Evolutionary conservation across 2,329 filamentous ascomycete species (phyloP).

Genomic region (Tolypocladium tundrense): DNA sequence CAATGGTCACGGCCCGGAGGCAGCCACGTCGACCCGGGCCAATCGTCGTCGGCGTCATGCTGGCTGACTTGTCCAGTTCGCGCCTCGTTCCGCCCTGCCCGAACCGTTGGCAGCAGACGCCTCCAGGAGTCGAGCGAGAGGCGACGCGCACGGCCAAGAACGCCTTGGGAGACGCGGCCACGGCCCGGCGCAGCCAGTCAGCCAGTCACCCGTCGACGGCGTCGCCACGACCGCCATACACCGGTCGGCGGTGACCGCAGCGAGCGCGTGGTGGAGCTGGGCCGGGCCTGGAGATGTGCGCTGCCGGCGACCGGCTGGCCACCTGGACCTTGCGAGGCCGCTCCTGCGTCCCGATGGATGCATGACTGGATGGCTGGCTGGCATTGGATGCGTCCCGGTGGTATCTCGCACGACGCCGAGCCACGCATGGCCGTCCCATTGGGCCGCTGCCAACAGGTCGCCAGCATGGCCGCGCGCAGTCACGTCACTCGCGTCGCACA

Average conservation of each 20-base stretch:
- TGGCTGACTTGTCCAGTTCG: not conserved
- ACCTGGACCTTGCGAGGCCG: not conserved
- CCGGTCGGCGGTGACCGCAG: not conserved
- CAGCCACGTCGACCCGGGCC: not conserved
- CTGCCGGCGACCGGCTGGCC: not conserved
- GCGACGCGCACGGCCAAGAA: too few relatives aligned
- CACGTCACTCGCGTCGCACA: not conserved
- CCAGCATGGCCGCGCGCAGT: not conserved
- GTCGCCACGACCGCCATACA: not conserved
- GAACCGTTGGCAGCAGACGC: conserved; percentile 1
- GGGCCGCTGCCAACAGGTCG: not conserved
- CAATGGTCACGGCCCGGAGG: not conserved
- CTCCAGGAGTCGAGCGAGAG: too few relatives aligned
- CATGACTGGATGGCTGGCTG: not conserved
- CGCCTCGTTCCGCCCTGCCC: conserved; percentile 2
- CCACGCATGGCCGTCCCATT: conserved; percentile 2
- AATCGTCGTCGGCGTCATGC: conserved; percentile 6
- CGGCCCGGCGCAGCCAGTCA: not conserved
- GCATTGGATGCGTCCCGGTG: not conserved
- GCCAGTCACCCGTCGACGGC: not conserved
- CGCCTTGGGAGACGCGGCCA: not conserved
- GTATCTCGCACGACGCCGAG: not conserved
- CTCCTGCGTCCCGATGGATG: not conserved
- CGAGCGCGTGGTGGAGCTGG: not conserved
- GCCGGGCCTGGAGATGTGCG: not conserved